phyloP scores from a whole-genome alignment of 768 basidiomycete species.

The Podaxis carcinomalis region DNA sequence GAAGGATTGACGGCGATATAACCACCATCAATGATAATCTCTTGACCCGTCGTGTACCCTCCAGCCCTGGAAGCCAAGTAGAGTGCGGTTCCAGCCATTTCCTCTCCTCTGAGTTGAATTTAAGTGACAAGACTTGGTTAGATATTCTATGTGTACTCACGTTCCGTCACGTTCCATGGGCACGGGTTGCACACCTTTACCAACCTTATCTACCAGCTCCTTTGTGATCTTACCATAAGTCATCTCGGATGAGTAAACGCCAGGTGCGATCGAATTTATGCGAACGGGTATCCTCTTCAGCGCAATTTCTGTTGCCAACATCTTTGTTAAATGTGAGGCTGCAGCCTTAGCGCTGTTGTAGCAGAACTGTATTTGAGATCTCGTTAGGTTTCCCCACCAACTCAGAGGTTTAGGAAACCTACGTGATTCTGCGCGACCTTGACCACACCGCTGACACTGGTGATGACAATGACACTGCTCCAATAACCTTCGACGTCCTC shows the following conservation, averaged over 20 bases:
- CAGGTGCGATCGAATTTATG: conserved; percentile 72
- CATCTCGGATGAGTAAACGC: conserved; percentile 76
- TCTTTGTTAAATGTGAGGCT: conserved; percentile 68
- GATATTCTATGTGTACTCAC: conserved; percentile 37
- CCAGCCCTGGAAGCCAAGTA: conserved; percentile 74
- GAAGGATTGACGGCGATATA: conserved; percentile 72
- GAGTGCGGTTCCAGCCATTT: conserved; percentile 75
- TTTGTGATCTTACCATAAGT: conserved; percentile 47
- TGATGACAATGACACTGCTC: conserved; percentile 71
- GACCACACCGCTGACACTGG: conserved; percentile 68
- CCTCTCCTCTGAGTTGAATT: conserved; percentile 44
- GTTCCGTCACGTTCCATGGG: conserved; percentile 62
- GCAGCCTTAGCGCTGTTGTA: conserved; percentile 84
- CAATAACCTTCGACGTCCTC: conserved; percentile 53
- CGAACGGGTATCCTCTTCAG: conserved; percentile 66
- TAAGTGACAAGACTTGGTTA: background rate
- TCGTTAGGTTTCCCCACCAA: background rate
- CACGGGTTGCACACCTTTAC: conserved; percentile 55
- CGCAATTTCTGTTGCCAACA: conserved; percentile 73
- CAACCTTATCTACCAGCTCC: conserved; percentile 47
- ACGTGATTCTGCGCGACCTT: conserved; percentile 78
- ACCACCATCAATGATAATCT: conserved; percentile 75
- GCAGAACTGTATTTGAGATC: conserved; percentile 49
- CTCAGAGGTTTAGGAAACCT: conserved; percentile 20
- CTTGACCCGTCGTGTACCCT: conserved; percentile 74